Base-by-base conservation (phyloP, 345 rosid species). In the Punica granatum region DNA sequence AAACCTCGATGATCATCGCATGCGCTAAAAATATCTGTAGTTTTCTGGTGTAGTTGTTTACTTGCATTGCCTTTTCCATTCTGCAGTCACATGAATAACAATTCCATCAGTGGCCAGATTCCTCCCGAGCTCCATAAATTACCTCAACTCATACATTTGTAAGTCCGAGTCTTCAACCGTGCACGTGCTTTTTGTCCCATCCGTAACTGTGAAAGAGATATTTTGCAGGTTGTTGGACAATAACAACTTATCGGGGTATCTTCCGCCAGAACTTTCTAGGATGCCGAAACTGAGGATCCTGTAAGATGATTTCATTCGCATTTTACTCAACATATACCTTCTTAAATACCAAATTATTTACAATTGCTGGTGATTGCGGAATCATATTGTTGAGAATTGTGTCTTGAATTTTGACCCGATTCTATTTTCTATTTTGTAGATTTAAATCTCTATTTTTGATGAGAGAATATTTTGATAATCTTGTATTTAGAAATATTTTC, bases 61-160 rank as follows among this genome's bases (percentile, higher is more conserved):
- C 65, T 66, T 58, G 48, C 46, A 53, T 61, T 63, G 36, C 35
- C 54, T 51, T 68, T 59, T 75, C 63, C 56, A 32, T 71, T 78
- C 69, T 79, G 70, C 84, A 94, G 99, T 87, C 99, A 94, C 81
- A 88, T 94, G 99, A 89, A 85, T 75, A 91, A 94, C 85, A 94
- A 94, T 79, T 91, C 95, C 48, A 82, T 94, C 43, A 94, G 96
- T 36, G 99, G 99, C 21, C 90, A 82, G 80, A 89, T 94, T 70
- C 99, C 96, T 0, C 84, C 87, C 2, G 96, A 89, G 75, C 81
- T 94, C 64, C 82, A 88, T 67, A 83, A 78, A 72, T 74, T 94
- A 43, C 97, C 93, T 0, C 72, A 21, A 25, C 91, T 94, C 71
- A 76, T 82, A 76, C 99, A 94, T 88, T 77, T 94, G 99, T 94